Evolutionary conservation across 805 yeast genomes (phyloP).

Genomic region (Starmerella apicola): DNA sequence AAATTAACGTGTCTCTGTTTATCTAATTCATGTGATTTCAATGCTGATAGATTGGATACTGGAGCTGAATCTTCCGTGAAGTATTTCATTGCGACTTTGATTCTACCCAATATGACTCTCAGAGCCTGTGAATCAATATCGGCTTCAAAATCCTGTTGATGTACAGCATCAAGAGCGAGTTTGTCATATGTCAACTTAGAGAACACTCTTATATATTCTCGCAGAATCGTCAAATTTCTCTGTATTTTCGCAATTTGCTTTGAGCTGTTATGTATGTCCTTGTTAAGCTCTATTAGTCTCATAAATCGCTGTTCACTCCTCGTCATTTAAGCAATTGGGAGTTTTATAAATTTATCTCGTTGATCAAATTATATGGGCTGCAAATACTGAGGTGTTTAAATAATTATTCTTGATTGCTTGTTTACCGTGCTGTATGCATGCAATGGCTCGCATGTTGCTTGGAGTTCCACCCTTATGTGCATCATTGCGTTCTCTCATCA

Average conservation of each 20-base stretch:
- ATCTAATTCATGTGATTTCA: too few species aligned
- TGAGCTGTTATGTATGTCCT: slow-evolving; percentile 1
- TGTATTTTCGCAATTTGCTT: not conserved
- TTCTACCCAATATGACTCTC: slow-evolving; percentile 3
- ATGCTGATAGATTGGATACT: not conserved
- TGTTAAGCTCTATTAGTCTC: slow-evolving; percentile 1
- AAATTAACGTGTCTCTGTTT: not conserved
- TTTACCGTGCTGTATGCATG: too few species aligned
- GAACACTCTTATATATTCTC: slow-evolving; percentile 2
- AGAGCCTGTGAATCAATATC: not conserved
- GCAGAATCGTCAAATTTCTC: not conserved
- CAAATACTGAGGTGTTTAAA: too few species aligned
- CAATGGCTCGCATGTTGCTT: too few species aligned
- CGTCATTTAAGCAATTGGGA: too few species aligned
- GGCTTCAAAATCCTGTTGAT: not conserved
- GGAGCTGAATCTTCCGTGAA: not conserved
- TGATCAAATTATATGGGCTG: too few species aligned
- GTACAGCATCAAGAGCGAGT: slow-evolving; percentile 5
- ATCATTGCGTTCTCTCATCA: too few species aligned
- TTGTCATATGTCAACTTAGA: slow-evolving; percentile 9
- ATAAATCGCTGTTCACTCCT: not conserved
- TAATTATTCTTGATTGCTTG: too few species aligned
- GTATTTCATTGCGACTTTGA: slow-evolving; percentile 3
- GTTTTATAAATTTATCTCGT: too few species aligned
- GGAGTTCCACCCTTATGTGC: too few species aligned